These are phyloP conservation scores for Russula olivacea DNA, from an alignment of 768 basidiomycete species.

Conservation along the genomic window DNA sequence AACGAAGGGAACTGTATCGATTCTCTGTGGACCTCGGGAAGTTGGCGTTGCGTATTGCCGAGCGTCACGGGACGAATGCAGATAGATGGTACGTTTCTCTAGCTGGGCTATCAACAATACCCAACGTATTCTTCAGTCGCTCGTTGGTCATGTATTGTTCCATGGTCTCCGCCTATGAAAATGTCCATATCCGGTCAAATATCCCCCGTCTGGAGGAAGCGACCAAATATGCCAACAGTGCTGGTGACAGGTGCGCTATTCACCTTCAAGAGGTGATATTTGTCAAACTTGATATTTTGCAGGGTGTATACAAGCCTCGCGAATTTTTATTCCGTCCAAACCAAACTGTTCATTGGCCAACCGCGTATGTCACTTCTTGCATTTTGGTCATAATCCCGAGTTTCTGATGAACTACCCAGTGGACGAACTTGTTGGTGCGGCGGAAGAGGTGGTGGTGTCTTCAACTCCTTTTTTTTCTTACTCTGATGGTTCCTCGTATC, in stretches of 20 bases:
- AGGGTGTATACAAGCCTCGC: slow-evolving; percentile 62
- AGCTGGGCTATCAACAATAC: neutral
- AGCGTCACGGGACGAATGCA: slow-evolving; percentile 52
- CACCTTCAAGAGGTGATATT: neutral
- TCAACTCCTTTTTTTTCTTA: neutral
- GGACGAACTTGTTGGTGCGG: slow-evolving; percentile 47
- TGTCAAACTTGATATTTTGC: slow-evolving; percentile 4
- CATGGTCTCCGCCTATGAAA: slow-evolving; percentile 64
- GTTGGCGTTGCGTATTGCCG: slow-evolving; percentile 61
- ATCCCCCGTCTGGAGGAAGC: slow-evolving; percentile 56
- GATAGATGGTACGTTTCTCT: slow-evolving; percentile 53
- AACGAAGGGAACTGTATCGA: slow-evolving; percentile 55
- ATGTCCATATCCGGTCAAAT: slow-evolving; percentile 57
- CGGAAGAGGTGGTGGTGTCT: slow-evolving; percentile 50
- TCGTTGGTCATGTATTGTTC: slow-evolving; percentile 55
- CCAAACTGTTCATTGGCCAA: slow-evolving; percentile 54
- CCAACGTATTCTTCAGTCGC: slow-evolving; percentile 37
- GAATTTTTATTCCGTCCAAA: slow-evolving; percentile 47
- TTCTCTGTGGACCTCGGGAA: slow-evolving; percentile 65
- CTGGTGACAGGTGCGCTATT: slow-evolving; percentile 52
- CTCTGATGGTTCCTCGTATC: neutral
- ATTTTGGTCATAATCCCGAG: neutral
- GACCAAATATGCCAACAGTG: slow-evolving; percentile 57
- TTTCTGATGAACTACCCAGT: slow-evolving; percentile 36
- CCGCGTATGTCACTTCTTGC: slow-evolving; percentile 42